Evolutionary conservation across 2,329 filamentous ascomycete species (phyloP), one percentile per base, ranked within the genome.

Genomic region (Lachnum nothofagi): DNA sequence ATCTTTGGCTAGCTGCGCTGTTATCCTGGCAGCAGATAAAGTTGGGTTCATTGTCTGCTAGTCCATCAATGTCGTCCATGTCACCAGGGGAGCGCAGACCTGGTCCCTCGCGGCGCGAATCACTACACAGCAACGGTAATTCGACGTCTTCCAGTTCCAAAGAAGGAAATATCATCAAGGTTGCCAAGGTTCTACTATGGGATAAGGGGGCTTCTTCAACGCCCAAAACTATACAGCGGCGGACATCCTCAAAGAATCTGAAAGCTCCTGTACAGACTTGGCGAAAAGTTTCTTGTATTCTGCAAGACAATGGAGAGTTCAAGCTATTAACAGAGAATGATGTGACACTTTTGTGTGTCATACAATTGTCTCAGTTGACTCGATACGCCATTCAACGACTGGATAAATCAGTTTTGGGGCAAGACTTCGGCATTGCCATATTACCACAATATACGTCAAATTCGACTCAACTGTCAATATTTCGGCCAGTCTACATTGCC

Each of bases 281-380:
- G 93, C 82, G 87, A 60, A 81, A 81, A 55, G 89, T 97, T 3
- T 96, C 90, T 24, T 96, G 91, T 67, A 94, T 93, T 16, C 74
- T 98, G 20, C 88, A 95, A 58, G 93, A 97, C 64, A 95, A 95
- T 60, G 93, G 93, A 49, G 88, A 94, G 63, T 85, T 98, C 64
- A 95, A 91, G 63, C 78, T 98, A 9, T 85, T 93, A 67, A 86
- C 86, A 1, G 91, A 96, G 60, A 84, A 86, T 47, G 91, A 95
- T 58, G 83, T 86, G 40, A 82, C 83, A 0, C 76, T 94, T 7
- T 76, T 97, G 14, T 86, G 87, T 23, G 80, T 90, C 40, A 86
- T 97, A 44, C 89, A 95, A 60, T 75, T 98, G 4, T 88, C 89
- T 10, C 88, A 95, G 61, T 75, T 98, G 6, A 93, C 90, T 16